Evolutionary conservation across 371 early-diverging fungal genomes (phyloP), one percentile per base, ranked within the genome.

Genomic region (Apophysomyces ossiformis): DNA sequence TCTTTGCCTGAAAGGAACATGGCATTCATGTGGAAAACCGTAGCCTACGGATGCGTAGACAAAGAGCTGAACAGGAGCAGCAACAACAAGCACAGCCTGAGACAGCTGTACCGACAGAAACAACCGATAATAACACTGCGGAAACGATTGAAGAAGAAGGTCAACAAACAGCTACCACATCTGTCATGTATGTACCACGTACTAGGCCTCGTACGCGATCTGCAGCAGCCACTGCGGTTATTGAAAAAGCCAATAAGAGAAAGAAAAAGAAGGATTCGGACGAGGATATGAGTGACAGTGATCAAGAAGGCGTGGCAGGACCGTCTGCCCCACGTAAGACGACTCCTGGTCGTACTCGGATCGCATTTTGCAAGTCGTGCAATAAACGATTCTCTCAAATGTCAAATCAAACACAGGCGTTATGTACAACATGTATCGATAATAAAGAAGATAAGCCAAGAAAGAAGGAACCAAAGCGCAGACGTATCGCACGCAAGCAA

Each of bases 361-460:
- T 86, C 21, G 70, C 75, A 37, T 90, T 92, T 64, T 92, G 92
- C 69, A 65, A 69, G 4, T 71, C 81, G 3, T 92, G 92, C 72
- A 80, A 85, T 50, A 74, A 85, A 0, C 67, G 89, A 37, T 90
- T 87, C 68, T 69, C 85, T 16, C 39, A 79, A 66, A 66, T 12
- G 74, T 69, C 37, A 76, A 73, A 26, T 50, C 50, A 70, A 32
- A 57, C 65, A 5, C 59, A 63, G 13, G 67, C 71, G 8, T 35
- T 83, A 1, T 92, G 92, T 45, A 77, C 80, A 0, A 73, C 81
- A 1, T 92, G 92, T 38, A 50, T 73, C 21, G 64, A 67, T 5
- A 76, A 79, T 0, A 62, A 63, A 6, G 39, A 71, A 3, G 68
- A 77, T 36, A 58, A 68, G 2, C 66, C 76, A 11, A 65, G 7